Percentiles rank a stretch among this genome's conserved stretches.
These are phyloP conservation scores for Wickerhamomyces bisporus DNA, from an alignment of 805 yeast species.

Conservation along the genomic window DNA sequence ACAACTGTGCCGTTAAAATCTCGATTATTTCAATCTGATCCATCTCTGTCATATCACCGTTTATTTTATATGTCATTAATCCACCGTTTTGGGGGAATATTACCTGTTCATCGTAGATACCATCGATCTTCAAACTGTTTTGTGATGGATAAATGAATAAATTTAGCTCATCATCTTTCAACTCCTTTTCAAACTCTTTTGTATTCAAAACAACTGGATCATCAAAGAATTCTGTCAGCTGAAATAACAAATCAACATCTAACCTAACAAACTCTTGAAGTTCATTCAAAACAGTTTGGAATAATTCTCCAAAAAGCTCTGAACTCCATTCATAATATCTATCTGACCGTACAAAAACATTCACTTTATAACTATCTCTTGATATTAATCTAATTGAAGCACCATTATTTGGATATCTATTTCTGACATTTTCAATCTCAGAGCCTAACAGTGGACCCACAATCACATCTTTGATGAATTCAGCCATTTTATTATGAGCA, in stretches of 20 bases:
- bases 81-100: conserved; percentile 1
- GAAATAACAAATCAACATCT: not conserved
- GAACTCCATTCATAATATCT: conserved; percentile 11
- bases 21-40: conserved; percentile 12
- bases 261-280: conserved; percentile 3
- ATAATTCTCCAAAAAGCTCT: conserved; percentile 5
- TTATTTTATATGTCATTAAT: not conserved
- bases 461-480: conserved; percentile 9
- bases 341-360: conserved; percentile 1
- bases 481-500: conserved; percentile 8
- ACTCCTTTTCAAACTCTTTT: not conserved
- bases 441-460: conserved; percentile 3
- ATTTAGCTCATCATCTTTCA: conserved; percentile 4
- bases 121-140: not conserved
- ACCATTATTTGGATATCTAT: not conserved
- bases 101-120: not conserved
- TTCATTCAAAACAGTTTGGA: conserved; percentile 8
- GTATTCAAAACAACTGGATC: no score
- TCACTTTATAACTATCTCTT: not conserved
- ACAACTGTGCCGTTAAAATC: conserved; percentile 6
- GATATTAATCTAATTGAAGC: not conserved
- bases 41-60: conserved; percentile 3
- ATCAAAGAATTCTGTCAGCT: not conserved
- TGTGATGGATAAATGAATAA: conserved; percentile 1
- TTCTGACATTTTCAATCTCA: conserved; percentile 3